Percentiles rank a stretch among this genome's conserved stretches.
These are phyloP conservation scores for Spironucleus salmonicida DNA, from an alignment of 208 protist genomes.

Conservation along the genomic window DNA sequence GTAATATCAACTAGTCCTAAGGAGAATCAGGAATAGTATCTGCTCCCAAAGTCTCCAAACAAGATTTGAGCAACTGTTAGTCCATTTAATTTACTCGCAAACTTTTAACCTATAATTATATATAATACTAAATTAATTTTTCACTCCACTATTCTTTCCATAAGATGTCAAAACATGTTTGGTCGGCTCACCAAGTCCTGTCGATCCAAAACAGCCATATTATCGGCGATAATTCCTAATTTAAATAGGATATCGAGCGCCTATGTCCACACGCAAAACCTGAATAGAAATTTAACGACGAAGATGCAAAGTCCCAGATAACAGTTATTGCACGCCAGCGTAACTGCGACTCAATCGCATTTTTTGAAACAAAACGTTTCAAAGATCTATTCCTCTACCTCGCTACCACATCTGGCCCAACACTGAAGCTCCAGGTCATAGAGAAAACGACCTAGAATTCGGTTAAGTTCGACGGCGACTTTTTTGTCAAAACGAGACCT, in stretches of 20 bases:
- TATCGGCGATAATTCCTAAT: not conserved
- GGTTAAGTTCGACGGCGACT: not conserved
- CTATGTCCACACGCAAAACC: not conserved
- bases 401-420: not conserved
- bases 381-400: not conserved
- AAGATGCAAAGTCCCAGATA: not conserved
- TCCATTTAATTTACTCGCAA: no score
- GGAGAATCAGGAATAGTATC: no score
- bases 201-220: not conserved
- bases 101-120: no score
- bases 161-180: not conserved
- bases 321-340: not conserved
- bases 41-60: no score
- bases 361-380: not conserved
- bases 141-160: no score
- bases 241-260: not conserved
- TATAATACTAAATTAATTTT: no score
- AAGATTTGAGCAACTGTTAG: no score
- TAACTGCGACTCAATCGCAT: not conserved
- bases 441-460: not conserved
- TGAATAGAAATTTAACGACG: not conserved
- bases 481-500: not conserved
- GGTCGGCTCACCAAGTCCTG: not conserved
- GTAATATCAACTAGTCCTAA: no score
- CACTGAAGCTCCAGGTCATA: slow-evolving; percentile 14